Evolutionary conservation across 1,139 yeast genomes (phyloP).

Genomic region (Geotrichum cucujoidarum): DNA sequence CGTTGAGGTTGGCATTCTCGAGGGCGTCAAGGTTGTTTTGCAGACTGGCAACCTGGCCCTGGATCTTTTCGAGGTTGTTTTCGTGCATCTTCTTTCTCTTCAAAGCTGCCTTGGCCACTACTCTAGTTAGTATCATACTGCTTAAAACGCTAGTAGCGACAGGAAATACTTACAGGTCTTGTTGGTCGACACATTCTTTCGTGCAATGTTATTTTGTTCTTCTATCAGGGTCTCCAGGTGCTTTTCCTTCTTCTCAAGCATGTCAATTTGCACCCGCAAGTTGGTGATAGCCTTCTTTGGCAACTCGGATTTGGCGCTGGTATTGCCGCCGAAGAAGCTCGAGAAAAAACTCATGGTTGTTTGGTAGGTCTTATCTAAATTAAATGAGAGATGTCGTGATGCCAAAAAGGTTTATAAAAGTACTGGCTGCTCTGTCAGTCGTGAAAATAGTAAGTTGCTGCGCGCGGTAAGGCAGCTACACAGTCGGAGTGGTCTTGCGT

Average conservation of each 20-base stretch:
- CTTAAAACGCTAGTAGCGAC: not conserved
- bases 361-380: no score
- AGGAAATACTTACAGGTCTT: conserved; percentile 45
- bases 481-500: no score
- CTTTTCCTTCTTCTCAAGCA: conserved; percentile 76
- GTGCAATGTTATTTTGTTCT: conserved; percentile 77
- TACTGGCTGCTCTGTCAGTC: no score
- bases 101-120: conserved; percentile 75
- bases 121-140: not conserved
- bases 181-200: conserved; percentile 62
- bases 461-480: no score
- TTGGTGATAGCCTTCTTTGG: conserved; percentile 92
- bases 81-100: conserved; percentile 84
- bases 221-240: conserved; percentile 79
- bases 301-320: conserved; percentile 64
- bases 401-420: no score
- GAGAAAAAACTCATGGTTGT: conserved; percentile 46
- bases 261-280: conserved; percentile 82
- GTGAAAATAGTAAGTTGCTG: no score
- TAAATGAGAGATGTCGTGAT: no score
- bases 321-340: conserved; percentile 63
- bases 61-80: conserved; percentile 69
- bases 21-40: conserved; percentile 87
- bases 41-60: conserved; percentile 82
- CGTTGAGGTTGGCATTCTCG: conserved; percentile 90